These are phyloP conservation scores for Myotisia sp. DNA, from an alignment of 2,329 filamentous ascomycete genomes.

Conservation along the genomic window DNA sequence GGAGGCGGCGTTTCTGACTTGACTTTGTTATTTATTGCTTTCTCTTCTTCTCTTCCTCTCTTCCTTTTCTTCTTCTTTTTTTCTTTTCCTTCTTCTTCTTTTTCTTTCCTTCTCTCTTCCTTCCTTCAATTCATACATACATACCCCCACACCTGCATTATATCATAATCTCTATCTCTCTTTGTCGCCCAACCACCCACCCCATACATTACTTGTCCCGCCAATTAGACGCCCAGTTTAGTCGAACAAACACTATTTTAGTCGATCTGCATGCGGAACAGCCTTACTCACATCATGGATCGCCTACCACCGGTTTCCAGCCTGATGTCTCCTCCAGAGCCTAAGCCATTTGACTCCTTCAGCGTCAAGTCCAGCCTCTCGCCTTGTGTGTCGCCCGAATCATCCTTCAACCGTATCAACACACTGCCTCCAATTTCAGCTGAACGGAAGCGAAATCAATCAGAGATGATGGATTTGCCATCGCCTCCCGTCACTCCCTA, in stretches of 20 bases:
- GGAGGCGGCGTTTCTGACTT: constrained; percentile 7
- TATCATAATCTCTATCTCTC: background rate
- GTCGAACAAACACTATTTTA: background rate
- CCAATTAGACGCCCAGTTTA: background rate
- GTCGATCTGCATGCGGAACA: constrained; percentile 11
- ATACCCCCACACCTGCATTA: background rate
- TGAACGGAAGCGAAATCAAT: constrained; percentile 29
- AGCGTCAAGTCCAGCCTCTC: constrained; percentile 15
- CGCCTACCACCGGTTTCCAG: constrained; percentile 30
- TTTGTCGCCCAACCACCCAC: background rate
- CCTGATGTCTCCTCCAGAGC: constrained; percentile 34
- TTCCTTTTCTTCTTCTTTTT: constrained; percentile 2
- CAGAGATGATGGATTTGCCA: constrained; percentile 31
- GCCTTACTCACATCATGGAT: constrained; percentile 26
- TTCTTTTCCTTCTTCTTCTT: constrained; percentile 7
- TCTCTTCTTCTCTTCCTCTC: constrained; percentile 2
- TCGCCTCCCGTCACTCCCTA: constrained; percentile 35
- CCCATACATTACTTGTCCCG: background rate
- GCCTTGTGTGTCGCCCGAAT: constrained; percentile 18
- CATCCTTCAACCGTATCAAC: constrained; percentile 18
- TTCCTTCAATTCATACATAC: background rate
- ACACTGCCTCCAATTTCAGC: constrained; percentile 29
- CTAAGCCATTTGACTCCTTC: constrained; percentile 39
- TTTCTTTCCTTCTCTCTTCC: constrained; percentile 5
- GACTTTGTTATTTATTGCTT: too few relatives aligned